Percentiles rank a stretch among this genome's conserved stretches.
phyloP scores from a whole-genome alignment of 495 filamentous ascomycete species.

The Annulohypoxylon bovei region DNA sequence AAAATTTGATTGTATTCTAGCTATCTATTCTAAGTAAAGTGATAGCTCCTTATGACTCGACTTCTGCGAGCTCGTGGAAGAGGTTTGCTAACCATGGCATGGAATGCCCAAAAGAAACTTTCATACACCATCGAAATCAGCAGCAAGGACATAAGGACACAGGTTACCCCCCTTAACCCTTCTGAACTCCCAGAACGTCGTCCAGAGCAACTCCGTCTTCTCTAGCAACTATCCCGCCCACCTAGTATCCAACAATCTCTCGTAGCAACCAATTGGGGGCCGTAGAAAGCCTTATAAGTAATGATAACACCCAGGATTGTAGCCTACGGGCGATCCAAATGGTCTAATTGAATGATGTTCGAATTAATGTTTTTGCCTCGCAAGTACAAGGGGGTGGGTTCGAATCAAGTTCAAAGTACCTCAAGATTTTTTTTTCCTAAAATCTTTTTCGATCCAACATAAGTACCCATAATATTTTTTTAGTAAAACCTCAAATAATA shows the following conservation, averaged over 20 bases:
- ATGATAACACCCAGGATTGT: not conserved
- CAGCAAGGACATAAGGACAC: no score
- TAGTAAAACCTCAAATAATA: no score
- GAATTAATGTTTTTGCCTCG: not conserved
- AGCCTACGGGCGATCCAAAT: not conserved
- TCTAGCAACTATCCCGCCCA: not conserved
- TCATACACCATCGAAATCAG: not conserved
- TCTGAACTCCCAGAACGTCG: not conserved
- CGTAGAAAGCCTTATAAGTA: not conserved
- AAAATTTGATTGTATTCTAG: no score
- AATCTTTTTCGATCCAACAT: not conserved
- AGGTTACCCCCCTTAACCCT: not conserved
- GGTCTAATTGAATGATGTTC: not conserved
- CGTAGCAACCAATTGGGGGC: not conserved
- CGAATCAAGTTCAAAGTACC: not conserved
- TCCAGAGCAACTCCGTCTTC: not conserved
- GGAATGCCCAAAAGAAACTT: no score
- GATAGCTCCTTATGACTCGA: no score
- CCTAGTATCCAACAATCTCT: not conserved
- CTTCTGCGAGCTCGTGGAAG: no score
- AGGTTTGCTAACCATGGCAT: no score
- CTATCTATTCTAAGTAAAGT: no score
- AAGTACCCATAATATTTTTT: not conserved
- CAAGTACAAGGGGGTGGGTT: not conserved
- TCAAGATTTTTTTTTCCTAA: not conserved